Evolutionary conservation across 2,329 filamentous ascomycete species (phyloP).

Genomic region (Beauveria pseudobassiana): DNA sequence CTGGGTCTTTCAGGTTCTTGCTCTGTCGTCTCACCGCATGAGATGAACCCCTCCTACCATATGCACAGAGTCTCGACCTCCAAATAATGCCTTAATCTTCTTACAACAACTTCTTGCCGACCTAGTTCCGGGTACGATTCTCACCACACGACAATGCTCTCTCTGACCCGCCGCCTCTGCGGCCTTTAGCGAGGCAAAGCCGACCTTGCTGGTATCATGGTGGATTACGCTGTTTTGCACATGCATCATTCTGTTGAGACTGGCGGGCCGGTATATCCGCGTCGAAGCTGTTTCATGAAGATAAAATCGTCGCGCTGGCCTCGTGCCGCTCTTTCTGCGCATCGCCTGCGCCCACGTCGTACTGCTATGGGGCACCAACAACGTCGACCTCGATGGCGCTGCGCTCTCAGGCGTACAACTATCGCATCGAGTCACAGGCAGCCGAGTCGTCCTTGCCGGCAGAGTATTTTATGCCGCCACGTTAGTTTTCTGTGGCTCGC

Average conservation of each 20-base stretch:
- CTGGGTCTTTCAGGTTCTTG: neutral
- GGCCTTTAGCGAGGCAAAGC: constrained; percentile 54
- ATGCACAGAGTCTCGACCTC: neutral
- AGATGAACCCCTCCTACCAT: neutral
- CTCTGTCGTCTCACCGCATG: neutral
- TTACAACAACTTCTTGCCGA: neutral
- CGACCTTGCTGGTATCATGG: constrained; percentile 84
- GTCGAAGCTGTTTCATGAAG: constrained; percentile 77
- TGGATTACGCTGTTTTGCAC: constrained; percentile 80
- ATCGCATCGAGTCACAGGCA: constrained; percentile 58
- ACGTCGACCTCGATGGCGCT: constrained; percentile 52
- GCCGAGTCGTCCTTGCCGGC: constrained; percentile 68
- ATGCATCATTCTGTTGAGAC: constrained; percentile 68
- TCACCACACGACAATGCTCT: constrained; percentile 26
- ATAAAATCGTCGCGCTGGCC: constrained; percentile 72
- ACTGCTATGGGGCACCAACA: constrained; percentile 83
- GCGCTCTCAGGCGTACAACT: constrained; percentile 46
- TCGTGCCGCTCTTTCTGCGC: constrained; percentile 69
- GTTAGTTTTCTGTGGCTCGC: constrained; percentile 43
- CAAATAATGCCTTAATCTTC: constrained; percentile 1
- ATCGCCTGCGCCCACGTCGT: constrained; percentile 80
- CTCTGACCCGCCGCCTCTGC: constrained; percentile 39
- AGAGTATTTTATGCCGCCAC: constrained; percentile 79
- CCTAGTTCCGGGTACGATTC: neutral
- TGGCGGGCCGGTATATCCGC: constrained; percentile 72